Evolutionary conservation across 331 rosid species (phyloP), one percentile per base, ranked within the genome.

Genomic region (Telfairia occidentalis): DNA sequence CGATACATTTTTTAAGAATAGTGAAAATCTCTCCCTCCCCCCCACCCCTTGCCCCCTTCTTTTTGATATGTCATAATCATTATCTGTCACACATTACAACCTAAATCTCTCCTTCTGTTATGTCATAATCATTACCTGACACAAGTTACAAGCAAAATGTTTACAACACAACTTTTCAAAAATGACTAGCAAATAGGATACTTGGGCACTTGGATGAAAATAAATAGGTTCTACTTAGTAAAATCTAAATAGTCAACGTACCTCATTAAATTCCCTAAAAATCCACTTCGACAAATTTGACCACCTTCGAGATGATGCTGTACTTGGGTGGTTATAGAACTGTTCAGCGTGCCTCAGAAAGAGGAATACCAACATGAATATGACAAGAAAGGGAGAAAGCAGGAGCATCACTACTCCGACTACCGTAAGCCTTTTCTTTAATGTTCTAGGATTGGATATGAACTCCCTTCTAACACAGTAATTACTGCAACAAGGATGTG

Each of bases 331-430:
- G 55, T 95, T 88, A 81, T 92, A 95, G 76, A 95, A 89, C 63
- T 92, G 99, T 48, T 95, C 99, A 29, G 99, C 99, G 73, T 95
- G 99, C 89, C 96, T 87, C 80, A 95, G 78, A 85, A 95, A 95
- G 84, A 92, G 97, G 84, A 84, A 92, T 53, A 90, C 99, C 80
- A 95, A 80, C 97, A 95, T 90, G 86, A 95, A 92, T 78, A 95
- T 92, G 86, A 89, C 92, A 78, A 95, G 91, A 89, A 95, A 95
- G n/a, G 99, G 99, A 7, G 99, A 95, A 65, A 95, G 96, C 43
- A 95, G 85, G 78, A 92, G 96, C 99, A 95, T 92, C 60, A 76
- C 88, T 38, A 95, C 65, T 76, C 97, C 99, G 69, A 92, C 97
- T 43, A 89, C 87, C 96, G 80, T 86, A 49, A 95, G 95, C 84